Evolutionary conservation across 2,329 filamentous ascomycete species (phyloP).

Genomic region (Ophiostoma fasciatum): DNA sequence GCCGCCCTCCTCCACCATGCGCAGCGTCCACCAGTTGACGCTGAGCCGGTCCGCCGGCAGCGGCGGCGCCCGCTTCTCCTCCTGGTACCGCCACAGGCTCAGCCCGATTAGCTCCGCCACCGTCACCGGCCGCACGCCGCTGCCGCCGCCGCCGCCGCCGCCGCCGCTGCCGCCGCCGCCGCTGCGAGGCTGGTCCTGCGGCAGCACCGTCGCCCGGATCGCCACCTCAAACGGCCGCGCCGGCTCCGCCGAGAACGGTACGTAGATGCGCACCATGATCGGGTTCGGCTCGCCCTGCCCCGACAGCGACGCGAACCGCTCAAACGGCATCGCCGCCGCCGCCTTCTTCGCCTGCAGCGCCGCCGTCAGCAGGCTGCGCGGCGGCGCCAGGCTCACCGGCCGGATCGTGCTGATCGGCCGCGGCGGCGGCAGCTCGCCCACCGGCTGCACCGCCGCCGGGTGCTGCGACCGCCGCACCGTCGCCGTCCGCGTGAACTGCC

Average conservation of each 20-base stretch:
- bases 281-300: constrained; percentile 68
- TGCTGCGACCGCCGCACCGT: constrained; percentile 48
- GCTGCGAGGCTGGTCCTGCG: constrained; percentile 53
- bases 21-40: constrained; percentile 68
- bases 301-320: constrained; percentile 60
- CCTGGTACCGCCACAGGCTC: constrained; percentile 61
- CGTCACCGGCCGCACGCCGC: constrained; percentile 45
- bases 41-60: constrained; percentile 53
- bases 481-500: constrained; percentile 44
- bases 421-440: constrained; percentile 56
- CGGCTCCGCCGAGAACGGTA: constrained; percentile 51
- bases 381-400: constrained; percentile 51
- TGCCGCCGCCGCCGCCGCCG: constrained; percentile 16
- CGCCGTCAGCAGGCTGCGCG: constrained; percentile 56
- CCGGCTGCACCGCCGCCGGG: constrained; percentile 36
- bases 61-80: constrained; percentile 57
- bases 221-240: constrained; percentile 56
- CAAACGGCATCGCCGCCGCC: constrained; percentile 56
- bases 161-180: too few species aligned
- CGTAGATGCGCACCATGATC: constrained; percentile 63
- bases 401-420: constrained; percentile 49
- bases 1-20: constrained; percentile 73
- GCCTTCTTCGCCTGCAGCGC: constrained; percentile 59
- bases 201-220: constrained; percentile 53
- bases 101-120: constrained; percentile 74